A percentile compares a stretch with the other conserved stretches of the same genome.
These are phyloP conservation scores for Pleurotus tuber-regium DNA, from an alignment of 768 basidiomycete genomes.

Conservation along the genomic window DNA sequence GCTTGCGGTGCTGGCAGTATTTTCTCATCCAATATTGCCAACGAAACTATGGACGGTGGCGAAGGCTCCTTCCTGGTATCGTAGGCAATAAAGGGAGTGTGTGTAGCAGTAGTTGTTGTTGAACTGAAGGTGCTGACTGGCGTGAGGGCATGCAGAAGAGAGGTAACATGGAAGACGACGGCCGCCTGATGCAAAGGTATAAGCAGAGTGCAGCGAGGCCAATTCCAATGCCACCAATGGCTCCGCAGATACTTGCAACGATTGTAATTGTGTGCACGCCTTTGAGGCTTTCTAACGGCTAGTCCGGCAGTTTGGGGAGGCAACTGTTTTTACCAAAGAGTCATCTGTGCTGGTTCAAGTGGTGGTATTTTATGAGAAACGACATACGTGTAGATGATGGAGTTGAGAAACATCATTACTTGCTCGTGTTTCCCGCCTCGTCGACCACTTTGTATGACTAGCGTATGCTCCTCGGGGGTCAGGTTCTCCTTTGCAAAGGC, in stretches of 20 bases:
- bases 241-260: not conserved
- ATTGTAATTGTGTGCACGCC: not conserved
- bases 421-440: not conserved
- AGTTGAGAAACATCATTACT: conserved; percentile 9
- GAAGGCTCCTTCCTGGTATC: too few relatives aligned
- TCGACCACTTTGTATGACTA: conserved; percentile 1
- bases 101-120: too few relatives aligned
- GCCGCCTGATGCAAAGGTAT: too few relatives aligned
- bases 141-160: too few relatives aligned
- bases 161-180: too few relatives aligned
- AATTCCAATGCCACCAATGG: not conserved
- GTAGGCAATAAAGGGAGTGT: too few relatives aligned
- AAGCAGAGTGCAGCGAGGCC: not conserved
- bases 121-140: too few relatives aligned
- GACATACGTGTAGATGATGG: conserved; percentile 9
- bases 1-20: too few relatives aligned
- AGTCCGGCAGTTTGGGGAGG: not conserved
- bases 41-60: too few relatives aligned
- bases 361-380: not conserved
- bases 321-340: not conserved
- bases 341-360: not conserved
- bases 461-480: not conserved
- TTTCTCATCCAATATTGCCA: too few relatives aligned
- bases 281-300: not conserved
- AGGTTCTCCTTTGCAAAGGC: not conserved